A percentile compares a stretch with the other conserved stretches of the same genome.
These are phyloP conservation scores for Ogataea siamensis DNA, from an alignment of 805 yeast genomes.

Conservation along the genomic window DNA sequence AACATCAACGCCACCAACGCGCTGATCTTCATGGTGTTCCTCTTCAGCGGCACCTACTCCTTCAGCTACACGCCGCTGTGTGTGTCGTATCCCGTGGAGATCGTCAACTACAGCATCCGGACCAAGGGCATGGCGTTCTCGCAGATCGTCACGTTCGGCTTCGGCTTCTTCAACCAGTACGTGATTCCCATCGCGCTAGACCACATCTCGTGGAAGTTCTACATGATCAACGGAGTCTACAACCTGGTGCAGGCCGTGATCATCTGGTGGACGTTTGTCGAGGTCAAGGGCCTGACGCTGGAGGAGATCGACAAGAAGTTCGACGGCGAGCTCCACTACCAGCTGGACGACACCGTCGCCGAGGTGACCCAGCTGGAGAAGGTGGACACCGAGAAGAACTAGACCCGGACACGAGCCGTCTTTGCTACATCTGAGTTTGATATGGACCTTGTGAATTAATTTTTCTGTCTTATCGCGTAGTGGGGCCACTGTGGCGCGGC, in stretches of 20 bases:
- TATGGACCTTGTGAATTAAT: too few relatives aligned
- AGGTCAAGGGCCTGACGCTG: conserved; percentile 28
- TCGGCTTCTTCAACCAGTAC: conserved; percentile 28
- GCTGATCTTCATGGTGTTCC: conserved; percentile 25
- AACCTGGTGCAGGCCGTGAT: conserved; percentile 23
- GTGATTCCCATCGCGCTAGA: conserved; percentile 33
- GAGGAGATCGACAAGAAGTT: conserved; percentile 32
- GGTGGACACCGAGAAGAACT: conserved; percentile 2
- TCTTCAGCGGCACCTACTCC: conserved; percentile 26
- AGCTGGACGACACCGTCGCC: conserved; percentile 4
- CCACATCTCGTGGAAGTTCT: conserved; percentile 25
- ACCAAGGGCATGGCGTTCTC: conserved; percentile 30
- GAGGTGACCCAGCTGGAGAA: conserved; percentile 4
- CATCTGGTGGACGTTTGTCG: conserved; percentile 28
- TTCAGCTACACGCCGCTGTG: conserved; percentile 30
- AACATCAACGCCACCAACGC: conserved; percentile 26
- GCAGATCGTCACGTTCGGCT: conserved; percentile 25
- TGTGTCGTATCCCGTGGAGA: conserved; percentile 29
- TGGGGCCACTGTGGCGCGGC: too few relatives aligned
- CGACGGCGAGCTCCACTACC: conserved; percentile 24
- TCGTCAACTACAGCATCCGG: conserved; percentile 26
- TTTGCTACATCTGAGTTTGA: background rate
- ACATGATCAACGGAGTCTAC: conserved; percentile 28
- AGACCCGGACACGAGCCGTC: too few relatives aligned
- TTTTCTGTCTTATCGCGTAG: background rate